phyloP scores from a whole-genome alignment of 2,329 filamentous ascomycete species.

The Colletotrichum orbiculare region DNA sequence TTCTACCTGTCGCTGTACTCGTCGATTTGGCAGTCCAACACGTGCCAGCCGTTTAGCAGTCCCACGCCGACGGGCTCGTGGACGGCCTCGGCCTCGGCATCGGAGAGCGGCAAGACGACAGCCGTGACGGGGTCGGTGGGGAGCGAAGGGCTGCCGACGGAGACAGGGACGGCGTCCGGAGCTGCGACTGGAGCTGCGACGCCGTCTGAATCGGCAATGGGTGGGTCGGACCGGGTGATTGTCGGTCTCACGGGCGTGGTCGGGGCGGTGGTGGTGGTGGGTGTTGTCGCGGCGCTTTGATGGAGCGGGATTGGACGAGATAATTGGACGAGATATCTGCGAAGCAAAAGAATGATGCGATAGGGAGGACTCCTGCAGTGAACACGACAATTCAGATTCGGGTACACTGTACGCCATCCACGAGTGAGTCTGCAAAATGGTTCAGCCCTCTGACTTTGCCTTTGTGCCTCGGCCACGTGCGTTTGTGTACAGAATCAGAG shows the following conservation, averaged over 20 bases:
- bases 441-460: too few relatives aligned
- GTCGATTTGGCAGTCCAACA: background rate
- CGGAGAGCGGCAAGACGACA: too few relatives aligned
- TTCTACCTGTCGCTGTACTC: constrained; percentile 3
- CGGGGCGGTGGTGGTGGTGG: background rate
- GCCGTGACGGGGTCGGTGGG: background rate
- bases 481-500: too few relatives aligned
- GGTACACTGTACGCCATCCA: too few relatives aligned
- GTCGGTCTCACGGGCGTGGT: background rate
- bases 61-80: constrained; percentile 2
- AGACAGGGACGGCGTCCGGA: constrained; percentile 5
- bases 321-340: too few relatives aligned
- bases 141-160: constrained; percentile 5
- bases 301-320: too few relatives aligned
- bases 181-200: background rate
- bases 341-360: too few relatives aligned
- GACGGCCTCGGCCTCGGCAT: background rate
- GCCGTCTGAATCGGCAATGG: constrained; percentile 11
- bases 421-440: too few relatives aligned
- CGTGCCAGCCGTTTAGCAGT: constrained; percentile 16
- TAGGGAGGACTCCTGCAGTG: too few relatives aligned
- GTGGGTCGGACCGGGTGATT: constrained; percentile 4
- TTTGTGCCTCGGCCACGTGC: too few relatives aligned
- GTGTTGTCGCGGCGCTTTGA: constrained; percentile 2
- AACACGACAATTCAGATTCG: too few relatives aligned